A percentile compares a stretch with the other conserved stretches of the same genome.
Conservation (phyloP, 2,329 filamentous ascomycete species). For the Chaetomium strumarium region DNA sequence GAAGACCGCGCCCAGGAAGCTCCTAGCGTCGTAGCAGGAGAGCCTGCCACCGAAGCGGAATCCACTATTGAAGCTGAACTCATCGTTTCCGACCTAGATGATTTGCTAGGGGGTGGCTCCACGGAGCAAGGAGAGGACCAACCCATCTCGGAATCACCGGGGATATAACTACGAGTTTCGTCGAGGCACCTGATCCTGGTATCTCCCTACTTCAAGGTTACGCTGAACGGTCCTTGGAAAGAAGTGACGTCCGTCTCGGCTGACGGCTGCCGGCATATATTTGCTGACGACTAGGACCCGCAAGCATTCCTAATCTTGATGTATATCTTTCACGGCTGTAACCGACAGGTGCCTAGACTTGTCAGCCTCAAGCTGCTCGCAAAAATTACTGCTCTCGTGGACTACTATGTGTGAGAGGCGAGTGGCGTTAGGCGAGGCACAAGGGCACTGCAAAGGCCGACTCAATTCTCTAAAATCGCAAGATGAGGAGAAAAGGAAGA, state of each 20-base stretch:
- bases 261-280: background rate
- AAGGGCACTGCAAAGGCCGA: no score
- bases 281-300: background rate
- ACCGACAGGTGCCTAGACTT: background rate
- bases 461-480: no score
- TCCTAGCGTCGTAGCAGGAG: no score
- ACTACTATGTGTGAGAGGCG: no score
- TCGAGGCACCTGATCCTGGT: background rate
- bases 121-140: background rate
- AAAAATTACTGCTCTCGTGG: constrained; percentile 2
- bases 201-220: background rate
- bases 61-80: no score
- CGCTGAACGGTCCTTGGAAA: background rate
- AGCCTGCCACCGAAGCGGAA: no score
- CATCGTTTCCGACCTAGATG: background rate
- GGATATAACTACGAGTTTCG: background rate
- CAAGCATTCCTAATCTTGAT: constrained; percentile 1
- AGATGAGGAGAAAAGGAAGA: no score
- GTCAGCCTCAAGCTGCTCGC: constrained; percentile 4
- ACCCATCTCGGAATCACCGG: background rate
- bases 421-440: no score
- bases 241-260: background rate
- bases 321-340: constrained; percentile 1
- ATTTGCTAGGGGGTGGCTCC: background rate
- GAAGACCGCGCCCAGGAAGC: no score